These are phyloP conservation scores for Chrysanthemum seticuspe DNA, from an alignment of 129 eudicot genomes.

Conservation along the genomic window DNA sequence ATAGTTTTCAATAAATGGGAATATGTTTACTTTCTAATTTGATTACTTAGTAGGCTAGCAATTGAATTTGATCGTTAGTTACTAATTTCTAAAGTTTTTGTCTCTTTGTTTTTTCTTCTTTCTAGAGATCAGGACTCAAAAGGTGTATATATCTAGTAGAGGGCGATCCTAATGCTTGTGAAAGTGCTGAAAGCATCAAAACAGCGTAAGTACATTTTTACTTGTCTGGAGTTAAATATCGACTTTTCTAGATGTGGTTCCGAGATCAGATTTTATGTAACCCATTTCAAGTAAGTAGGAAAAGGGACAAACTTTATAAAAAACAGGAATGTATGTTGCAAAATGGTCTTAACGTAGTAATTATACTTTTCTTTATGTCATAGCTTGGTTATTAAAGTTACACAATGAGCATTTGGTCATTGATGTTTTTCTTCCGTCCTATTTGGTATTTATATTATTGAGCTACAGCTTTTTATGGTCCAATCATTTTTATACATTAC, in stretches of 20 bases:
- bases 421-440: too few species aligned
- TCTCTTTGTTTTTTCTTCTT: background rate
- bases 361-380: too few species aligned
- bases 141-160: slow-evolving; percentile 89
- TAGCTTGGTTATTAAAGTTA: too few species aligned
- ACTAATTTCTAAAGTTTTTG: slow-evolving; percentile 3
- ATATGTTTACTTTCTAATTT: slow-evolving; percentile 4
- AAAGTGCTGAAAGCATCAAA: slow-evolving; percentile 93
- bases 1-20: background rate
- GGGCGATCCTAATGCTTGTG: slow-evolving; percentile 86
- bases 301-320: background rate
- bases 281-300: background rate
- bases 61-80: background rate
- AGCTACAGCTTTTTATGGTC: too few species aligned
- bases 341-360: background rate
- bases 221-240: background rate
- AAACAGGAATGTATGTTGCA: background rate
- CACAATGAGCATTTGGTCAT: too few species aligned
- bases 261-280: background rate
- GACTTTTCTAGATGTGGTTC: too few species aligned
- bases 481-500: too few species aligned
- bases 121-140: slow-evolving; percentile 89
- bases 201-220: slow-evolving; percentile 73
- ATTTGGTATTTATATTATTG: too few species aligned
- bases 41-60: background rate